phyloP scores from a whole-genome alignment of 2,329 filamentous ascomycete species.

The Penicillium vulpinum region DNA sequence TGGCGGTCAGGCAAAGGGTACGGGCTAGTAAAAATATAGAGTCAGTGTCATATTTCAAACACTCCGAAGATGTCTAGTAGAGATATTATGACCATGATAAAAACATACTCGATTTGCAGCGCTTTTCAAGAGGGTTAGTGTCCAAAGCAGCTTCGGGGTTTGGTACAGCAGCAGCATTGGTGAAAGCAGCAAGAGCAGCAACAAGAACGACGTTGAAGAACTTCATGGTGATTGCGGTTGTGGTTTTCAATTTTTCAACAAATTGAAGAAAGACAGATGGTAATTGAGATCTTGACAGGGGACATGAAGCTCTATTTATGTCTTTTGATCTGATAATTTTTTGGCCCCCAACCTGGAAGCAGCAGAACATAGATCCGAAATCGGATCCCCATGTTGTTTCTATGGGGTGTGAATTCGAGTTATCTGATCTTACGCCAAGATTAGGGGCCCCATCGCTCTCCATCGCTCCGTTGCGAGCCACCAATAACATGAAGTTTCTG shows the following conservation, averaged over 20 bases:
- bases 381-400: not conserved
- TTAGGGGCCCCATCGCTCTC: not conserved
- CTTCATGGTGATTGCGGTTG: not conserved
- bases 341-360: not conserved
- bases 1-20: not conserved
- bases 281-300: not conserved
- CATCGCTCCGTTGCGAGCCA: not conserved
- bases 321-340: not conserved
- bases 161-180: not conserved
- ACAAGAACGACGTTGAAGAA: not conserved
- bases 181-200: not conserved
- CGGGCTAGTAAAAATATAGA: not conserved
- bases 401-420: not conserved
- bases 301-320: not conserved
- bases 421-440: not conserved
- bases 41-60: not conserved
- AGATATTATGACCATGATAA: not conserved
- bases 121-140: not conserved
- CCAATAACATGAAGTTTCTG: not conserved
- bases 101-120: not conserved
- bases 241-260: not conserved
- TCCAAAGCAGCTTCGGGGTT: not conserved
- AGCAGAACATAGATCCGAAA: not conserved
- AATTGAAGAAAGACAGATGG: not conserved
- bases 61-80: no score